Evolutionary conservation across 2,329 filamentous ascomycete genomes (phyloP).

Genomic region (Cordyceps cicadae): DNA sequence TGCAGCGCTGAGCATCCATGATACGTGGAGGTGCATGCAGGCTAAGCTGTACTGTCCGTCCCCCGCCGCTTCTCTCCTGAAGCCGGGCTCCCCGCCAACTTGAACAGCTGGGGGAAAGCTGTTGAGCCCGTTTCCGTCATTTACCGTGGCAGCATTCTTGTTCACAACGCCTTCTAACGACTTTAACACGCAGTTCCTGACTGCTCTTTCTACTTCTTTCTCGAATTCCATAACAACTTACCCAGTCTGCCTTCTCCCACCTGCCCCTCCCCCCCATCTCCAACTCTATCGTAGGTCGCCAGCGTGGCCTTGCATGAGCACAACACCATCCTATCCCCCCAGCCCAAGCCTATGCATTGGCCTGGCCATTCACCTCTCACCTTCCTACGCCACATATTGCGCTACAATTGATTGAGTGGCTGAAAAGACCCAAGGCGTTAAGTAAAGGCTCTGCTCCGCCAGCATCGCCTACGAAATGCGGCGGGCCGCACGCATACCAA

Average conservation of each 20-base stretch:
- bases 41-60: background rate
- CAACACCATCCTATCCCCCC: constrained; percentile 1
- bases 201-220: background rate
- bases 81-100: background rate
- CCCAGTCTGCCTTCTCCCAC: background rate
- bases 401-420: background rate
- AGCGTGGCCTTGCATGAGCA: constrained; percentile 12
- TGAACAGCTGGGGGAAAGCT: background rate
- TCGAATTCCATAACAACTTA: background rate
- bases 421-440: background rate
- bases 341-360: background rate
- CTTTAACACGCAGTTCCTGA: no score
- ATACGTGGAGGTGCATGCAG: background rate
- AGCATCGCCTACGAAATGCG: background rate
- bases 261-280: background rate
- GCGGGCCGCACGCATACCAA: background rate
- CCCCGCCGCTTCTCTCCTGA: background rate
- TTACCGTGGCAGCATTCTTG: background rate
- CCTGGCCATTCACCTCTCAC: background rate
- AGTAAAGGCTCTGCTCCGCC: background rate
- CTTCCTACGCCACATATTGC: background rate
- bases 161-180: background rate
- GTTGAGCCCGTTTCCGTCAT: background rate
- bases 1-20: background rate
- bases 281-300: constrained; percentile 1